Conservation (phyloP, 805 yeast genomes). For the Kurtzmaniella fragi region DNA sequence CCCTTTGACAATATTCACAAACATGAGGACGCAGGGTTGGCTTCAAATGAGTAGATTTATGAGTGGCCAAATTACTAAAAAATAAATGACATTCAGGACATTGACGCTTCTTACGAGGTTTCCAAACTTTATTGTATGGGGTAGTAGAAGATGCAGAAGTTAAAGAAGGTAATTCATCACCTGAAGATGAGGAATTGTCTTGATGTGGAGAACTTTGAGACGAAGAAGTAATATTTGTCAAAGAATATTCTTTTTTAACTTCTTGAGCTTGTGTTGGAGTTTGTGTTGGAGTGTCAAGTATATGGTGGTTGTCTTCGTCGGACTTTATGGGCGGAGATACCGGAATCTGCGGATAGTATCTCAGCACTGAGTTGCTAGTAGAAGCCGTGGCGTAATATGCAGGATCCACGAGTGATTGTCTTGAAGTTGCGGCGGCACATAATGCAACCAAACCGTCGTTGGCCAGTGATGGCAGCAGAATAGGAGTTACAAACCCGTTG, state of each 20-base stretch:
- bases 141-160: conserved; percentile 6
- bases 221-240: too few relatives aligned
- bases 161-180: conserved; percentile 5
- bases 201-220: too few relatives aligned
- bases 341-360: conserved; percentile 1
- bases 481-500: conserved; percentile 1
- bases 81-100: conserved; percentile 65
- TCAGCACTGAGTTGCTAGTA: not conserved
- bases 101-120: conserved; percentile 60
- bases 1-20: conserved; percentile 74
- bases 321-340: not conserved
- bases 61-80: conserved; percentile 80
- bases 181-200: not conserved
- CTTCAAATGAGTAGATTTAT: conserved; percentile 69
- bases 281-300: not conserved
- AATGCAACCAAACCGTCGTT: conserved; percentile 5
- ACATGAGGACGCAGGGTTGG: conserved; percentile 72
- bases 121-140: conserved; percentile 19
- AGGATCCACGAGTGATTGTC: conserved; percentile 1
- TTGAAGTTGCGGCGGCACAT: conserved; percentile 5
- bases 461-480: conserved; percentile 4
- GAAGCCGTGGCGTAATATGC: conserved; percentile 2
- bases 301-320: not conserved
- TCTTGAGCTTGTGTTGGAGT: not conserved
- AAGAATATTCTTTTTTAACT: not conserved